These are phyloP conservation scores for Hygrophorus pudorinus DNA, from an alignment of 768 basidiomycete species.

Conservation along the genomic window DNA sequence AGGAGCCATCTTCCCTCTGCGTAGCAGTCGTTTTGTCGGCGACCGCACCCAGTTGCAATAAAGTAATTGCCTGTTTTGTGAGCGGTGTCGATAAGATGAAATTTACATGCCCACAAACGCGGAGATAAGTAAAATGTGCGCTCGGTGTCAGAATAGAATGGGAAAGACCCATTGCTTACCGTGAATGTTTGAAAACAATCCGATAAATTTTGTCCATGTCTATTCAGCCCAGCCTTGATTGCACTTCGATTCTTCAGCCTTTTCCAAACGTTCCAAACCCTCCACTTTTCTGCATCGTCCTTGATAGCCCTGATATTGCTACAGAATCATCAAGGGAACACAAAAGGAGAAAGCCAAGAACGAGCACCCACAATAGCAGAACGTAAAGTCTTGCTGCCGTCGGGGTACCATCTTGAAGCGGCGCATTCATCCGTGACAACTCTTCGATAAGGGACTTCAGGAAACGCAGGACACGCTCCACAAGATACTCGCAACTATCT, in stretches of 20 bases:
- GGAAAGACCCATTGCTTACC: background rate
- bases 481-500: background rate
- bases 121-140: no score
- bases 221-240: background rate
- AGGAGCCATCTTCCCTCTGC: background rate
- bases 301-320: slow-evolving; percentile 2
- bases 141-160: no score
- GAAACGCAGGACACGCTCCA: background rate
- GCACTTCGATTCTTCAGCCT: background rate
- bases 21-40: no score
- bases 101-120: no score
- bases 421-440: background rate
- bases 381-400: background rate
- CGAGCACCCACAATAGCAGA: background rate
- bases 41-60: background rate
- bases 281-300: background rate
- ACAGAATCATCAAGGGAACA: background rate
- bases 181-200: background rate
- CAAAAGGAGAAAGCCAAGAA: background rate
- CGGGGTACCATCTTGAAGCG: background rate
- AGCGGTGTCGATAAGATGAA: no score
- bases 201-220: background rate
- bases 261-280: background rate
- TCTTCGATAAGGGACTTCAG: background rate
- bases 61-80: background rate